Base-by-base conservation (phyloP, 495 filamentous ascomycete species). In the Gamarada debralockiae region DNA sequence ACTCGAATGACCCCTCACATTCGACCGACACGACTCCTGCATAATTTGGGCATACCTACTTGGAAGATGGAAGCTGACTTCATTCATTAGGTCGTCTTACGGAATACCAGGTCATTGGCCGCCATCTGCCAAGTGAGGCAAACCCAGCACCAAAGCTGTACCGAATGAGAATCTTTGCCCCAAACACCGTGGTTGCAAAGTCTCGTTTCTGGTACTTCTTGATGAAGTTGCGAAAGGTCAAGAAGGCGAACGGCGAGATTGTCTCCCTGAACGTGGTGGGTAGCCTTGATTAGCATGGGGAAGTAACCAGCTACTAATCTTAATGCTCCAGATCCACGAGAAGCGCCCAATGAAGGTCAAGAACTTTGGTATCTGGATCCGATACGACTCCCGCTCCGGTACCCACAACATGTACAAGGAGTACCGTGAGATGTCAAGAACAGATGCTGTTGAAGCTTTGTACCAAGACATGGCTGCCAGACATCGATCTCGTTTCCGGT, bases 371-470 rank as follows among this genome's bases (percentile, higher is more conserved):
- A 89, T 98, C 83, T 98, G 93, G 93, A 87, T 98, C 77, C 92
- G 93, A 68, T 98, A 98, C 80, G 92, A 98, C 78, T 97, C 95
- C 47, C 93, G 93, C 75, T 97, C 95, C 64, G 93, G 93, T 64
- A 98, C 95, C 63, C 93, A 98, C 89, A 98, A 98, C 85, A 98
- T 98, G 93, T 98, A 98, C 89, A 97, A 97, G 82, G 93, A 98
- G 82, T 97, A 97, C 84, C 87, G 93, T 70, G 93, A 97, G 83
- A 88, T 96, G 80, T 91, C 88, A 68, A 83, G 93, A 72, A 87
- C 84, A 58, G 92, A 90, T 56, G 93, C 93, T 57, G 93, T 98
- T 57, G 89, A 97, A 76, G 79, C 91, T 61, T 84, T 98, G 71
- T 98, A 98, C 83, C 89, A 95, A 78, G 93, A 98, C 75, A 97